Base-by-base conservation (phyloP, 2,329 filamentous ascomycete genomes). In the Ceratocystiopsis minuta region DNA sequence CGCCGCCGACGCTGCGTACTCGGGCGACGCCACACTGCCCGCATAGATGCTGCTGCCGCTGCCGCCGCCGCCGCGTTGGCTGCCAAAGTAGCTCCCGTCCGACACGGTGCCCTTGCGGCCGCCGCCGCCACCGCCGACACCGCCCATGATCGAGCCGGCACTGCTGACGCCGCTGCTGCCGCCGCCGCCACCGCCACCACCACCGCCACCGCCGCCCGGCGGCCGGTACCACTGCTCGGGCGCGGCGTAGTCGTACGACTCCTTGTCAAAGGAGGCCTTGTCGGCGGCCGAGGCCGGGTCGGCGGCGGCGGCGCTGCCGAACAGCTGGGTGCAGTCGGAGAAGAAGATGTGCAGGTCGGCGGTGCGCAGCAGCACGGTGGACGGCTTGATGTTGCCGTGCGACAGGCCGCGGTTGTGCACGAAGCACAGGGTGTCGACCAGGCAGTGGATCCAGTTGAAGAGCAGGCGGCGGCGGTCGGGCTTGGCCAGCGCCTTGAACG, bases 361-460 rank as follows among this genome's bases (percentile, higher is more conserved):
- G 50, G 78, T 72, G 40, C 39, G 41, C 50, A 85, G 71, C 51
- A 80, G 65, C 18, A 86, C 67, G 11, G 78, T 80, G 0, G 78
- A 78, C 1, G 80, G 80, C 46, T 73, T 74, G 54, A 87, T 82
- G 39, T 73, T 75, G 17, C 71, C 70, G 50, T 86, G 80, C 3
- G 70, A 69, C 18, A 73, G 66, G 2, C 75, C 73, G 38, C 67
- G 68, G 47, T 66, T 67, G 53, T 86, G 80, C 3, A 86, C 59
- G 47, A 70, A 80, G 41, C 75, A 72, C 15, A 85, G 53, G 1
- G 78, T 75, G 54, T 83, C 77, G 35, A 70, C 66, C 4, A 86
- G 65, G 54, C 80, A 86, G 52, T 80, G 74, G 51, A 85, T 71
- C 80, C 80, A 86, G 54, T 81, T 77, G 53, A 83, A 63, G 6